Evolutionary conservation across 2,329 filamentous ascomycete genomes (phyloP), one percentile per base, ranked within the genome.

Genomic region (Colletotrichum zoysiae): DNA sequence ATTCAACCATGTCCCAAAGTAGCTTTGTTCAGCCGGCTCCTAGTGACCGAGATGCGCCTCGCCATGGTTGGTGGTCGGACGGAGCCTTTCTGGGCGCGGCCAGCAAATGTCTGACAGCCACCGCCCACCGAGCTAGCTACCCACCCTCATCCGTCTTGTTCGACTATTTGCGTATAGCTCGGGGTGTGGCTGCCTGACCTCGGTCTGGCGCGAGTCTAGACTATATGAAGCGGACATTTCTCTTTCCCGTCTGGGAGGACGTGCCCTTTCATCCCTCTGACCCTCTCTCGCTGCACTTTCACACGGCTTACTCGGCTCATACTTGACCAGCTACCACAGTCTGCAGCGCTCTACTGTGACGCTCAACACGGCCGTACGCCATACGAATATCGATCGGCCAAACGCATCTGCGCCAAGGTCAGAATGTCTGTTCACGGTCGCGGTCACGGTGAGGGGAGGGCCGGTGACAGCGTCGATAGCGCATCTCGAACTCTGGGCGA

Each of bases 401-500:
- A 50, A 55, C 18, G 30, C 51, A 14, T 30, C 50, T 33, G 26
- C 50, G 26, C 50, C 38, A n/a, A 38, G 14, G 48, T 23, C 20
- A 51, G 23, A 35, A 72, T 72, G 70, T 72, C 66, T 44, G 56
- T 66, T 50, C 46, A 48, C 33, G 44, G 40, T 26, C 55, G 30
- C 38, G 42, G 12, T n/a, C 42, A 48, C 38, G 51, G 69, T 56
- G 30, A 48, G 20, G 48, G 51, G 11, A 40, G 60, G 23, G 38
- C 48, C 66, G 50, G 56, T 56, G 48, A 48, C 35, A 46, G 58
- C 42, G 40, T 60, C 5, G 48, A 48, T 11, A 33, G 46, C 30
- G 30, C 40, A 33, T 14, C 44, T 42, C 71, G 60, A 61, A 82
- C 82, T n/a, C 75, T 85, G 23, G 78, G 75, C 71, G 82, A 83